phyloP scores from a whole-genome alignment of 257 asterid species.

The Misopates orontium region DNA sequence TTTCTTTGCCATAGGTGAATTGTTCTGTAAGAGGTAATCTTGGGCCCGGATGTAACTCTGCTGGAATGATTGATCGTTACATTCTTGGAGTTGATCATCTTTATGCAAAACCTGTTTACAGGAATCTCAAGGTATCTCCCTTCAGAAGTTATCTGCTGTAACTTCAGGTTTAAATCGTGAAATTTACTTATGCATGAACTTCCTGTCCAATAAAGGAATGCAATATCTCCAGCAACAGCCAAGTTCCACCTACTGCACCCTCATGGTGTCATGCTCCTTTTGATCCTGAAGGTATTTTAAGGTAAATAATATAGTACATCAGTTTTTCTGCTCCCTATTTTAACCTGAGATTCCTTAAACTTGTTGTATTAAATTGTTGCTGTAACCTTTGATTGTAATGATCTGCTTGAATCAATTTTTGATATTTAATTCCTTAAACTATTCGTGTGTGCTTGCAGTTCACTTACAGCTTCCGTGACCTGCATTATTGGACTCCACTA shows the following conservation, averaged over 20 bases:
- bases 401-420: no score
- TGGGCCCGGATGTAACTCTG: slow-evolving; percentile 86
- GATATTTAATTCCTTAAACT: no score
- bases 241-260: slow-evolving; percentile 48
- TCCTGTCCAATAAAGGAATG: slow-evolving; percentile 54
- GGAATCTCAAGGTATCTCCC: slow-evolving; percentile 66
- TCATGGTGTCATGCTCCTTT: slow-evolving; percentile 75
- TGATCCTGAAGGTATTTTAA: slow-evolving; percentile 92
- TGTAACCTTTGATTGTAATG: neutral
- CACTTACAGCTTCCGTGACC: slow-evolving; percentile 71
- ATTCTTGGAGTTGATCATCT: slow-evolving; percentile 75
- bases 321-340: neutral
- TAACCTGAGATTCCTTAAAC: neutral
- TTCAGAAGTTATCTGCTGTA: slow-evolving; percentile 15
- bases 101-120: slow-evolving; percentile 67
- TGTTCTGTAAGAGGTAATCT: slow-evolving; percentile 84
- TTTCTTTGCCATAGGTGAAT: slow-evolving; percentile 52
- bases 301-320: slow-evolving; percentile 41
- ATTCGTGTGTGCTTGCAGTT: slow-evolving; percentile 43
- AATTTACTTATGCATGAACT: slow-evolving; percentile 21
- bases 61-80: slow-evolving; percentile 78
- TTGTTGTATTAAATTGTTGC: neutral
- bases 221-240: slow-evolving; percentile 44
- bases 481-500: slow-evolving; percentile 84
- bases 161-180: slow-evolving; percentile 21